Base-by-base conservation (phyloP, 176 grass and related monocot genomes). In the Lolium multiflorum region DNA sequence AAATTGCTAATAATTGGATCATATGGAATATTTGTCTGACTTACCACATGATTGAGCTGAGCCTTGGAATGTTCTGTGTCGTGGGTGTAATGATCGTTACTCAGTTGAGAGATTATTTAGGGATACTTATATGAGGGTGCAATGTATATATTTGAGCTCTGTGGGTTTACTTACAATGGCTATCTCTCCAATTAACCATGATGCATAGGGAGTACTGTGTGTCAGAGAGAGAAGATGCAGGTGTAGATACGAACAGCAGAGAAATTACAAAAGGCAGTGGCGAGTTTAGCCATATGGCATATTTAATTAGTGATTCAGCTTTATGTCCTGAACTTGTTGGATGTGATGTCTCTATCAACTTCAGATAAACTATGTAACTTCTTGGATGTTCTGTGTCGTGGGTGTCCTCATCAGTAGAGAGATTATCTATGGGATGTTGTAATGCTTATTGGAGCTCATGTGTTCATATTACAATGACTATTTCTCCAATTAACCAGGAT, bases 1-100 rank as follows among this genome's bases (percentile, higher is more conserved):
- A 35, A 35, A 35, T 3, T 35, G 31, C 31, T 90, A 61, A 78
- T 82, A 28, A 90, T 82, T 16, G 71, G 6, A 74, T n/a, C 39
- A 81, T 47, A 52, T 38, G 79, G 52, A 52, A 28, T 21, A 54
- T 79, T 37, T 44, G 55, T 60, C 55, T 24, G 38, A 44, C 55
- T 61, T 61, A 44, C 46, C 47, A 8, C 62, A 24, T 82, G 18
- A 69, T 39, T 52, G 63, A 69, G 63, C 18, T 38, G 52, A 77
- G 75, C 28, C 18, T 68, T 37, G 62, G 62, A 68, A 68, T 80
- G 58, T 47, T 58, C 43, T 18, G 26, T 18, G 58, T 4, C 77
- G 1, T 62, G 57, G 21, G 38, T 25, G 7, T 61, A 25, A 63
- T 37, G 2, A 86, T 25, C 28, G 11, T 41, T 15, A 22, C 31